These are phyloP conservation scores for Cubamyces lactineus DNA, from an alignment of 768 basidiomycete genomes.

Conservation along the genomic window DNA sequence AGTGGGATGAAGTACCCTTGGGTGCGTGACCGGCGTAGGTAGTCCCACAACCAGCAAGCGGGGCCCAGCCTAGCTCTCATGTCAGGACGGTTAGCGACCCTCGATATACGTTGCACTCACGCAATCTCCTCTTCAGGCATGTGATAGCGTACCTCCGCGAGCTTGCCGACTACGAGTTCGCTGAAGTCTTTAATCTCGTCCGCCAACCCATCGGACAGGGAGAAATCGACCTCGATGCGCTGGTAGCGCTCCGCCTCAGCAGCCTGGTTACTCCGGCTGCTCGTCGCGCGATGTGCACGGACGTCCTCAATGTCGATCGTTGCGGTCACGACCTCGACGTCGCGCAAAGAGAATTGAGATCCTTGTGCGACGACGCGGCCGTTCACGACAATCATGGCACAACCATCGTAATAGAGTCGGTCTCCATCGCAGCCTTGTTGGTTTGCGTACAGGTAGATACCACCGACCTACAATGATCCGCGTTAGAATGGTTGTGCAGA, in stretches of 20 bases:
- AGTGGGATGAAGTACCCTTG: slow-evolving; percentile 96
- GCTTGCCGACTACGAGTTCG: slow-evolving; percentile 30
- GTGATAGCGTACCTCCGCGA: slow-evolving; percentile 70
- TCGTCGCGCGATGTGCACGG: slow-evolving; percentile 81
- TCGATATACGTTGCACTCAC: slow-evolving; percentile 51
- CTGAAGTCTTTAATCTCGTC: slow-evolving; percentile 43
- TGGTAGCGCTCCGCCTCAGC: slow-evolving; percentile 74
- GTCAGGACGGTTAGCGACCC: background rate
- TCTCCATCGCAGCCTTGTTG: slow-evolving; percentile 99
- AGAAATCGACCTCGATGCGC: slow-evolving; percentile 80
- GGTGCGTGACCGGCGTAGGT: slow-evolving; percentile 88
- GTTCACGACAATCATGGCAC: slow-evolving; percentile 94
- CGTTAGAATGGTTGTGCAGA: background rate
- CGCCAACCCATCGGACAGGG: slow-evolving; percentile 66
- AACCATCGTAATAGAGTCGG: slow-evolving; percentile 96
- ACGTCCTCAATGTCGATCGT: slow-evolving; percentile 98
- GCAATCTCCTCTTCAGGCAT: slow-evolving; percentile 96
- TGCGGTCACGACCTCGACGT: slow-evolving; percentile 95
- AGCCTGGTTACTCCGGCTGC: slow-evolving; percentile 90
- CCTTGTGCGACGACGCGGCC: slow-evolving; percentile 93
- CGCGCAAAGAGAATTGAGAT: slow-evolving; percentile 92
- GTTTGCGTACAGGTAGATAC: slow-evolving; percentile 97
- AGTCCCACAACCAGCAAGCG: slow-evolving; percentile 99
- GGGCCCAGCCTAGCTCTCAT: slow-evolving; percentile 74
- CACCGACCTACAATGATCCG: slow-evolving; percentile 68